Conservation (phyloP, 208 protist species). For the Leishmania tropica region DNA sequence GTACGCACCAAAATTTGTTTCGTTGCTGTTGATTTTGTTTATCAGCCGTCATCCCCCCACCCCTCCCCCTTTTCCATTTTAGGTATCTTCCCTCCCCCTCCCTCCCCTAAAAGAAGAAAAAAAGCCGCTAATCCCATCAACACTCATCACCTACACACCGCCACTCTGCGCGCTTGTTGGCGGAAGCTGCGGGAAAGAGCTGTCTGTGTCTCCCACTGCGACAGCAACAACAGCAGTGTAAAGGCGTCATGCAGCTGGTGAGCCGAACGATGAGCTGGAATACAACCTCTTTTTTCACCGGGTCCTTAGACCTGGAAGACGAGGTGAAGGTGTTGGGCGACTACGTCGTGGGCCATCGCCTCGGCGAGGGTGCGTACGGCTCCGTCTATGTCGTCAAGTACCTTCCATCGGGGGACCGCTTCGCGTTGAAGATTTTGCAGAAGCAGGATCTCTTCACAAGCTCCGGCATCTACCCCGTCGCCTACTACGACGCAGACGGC, state of each 20-base stretch:
- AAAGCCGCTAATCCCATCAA: background rate
- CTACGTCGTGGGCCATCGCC: constrained; percentile 75
- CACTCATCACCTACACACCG: background rate
- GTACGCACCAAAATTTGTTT: too few species aligned
- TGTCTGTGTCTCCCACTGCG: background rate
- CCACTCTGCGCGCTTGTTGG: background rate
- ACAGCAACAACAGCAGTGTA: background rate
- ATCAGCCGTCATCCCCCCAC: too few species aligned
- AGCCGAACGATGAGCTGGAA: constrained; percentile 25
- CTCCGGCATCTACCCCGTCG: constrained; percentile 11
- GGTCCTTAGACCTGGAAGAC: constrained; percentile 60
- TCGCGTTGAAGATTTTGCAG: constrained; percentile 89
- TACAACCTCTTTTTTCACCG: constrained; percentile 69
- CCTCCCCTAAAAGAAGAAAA: background rate
- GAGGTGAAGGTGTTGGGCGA: constrained; percentile 74
- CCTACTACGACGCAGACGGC: background rate
- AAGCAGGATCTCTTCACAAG: constrained; percentile 66
- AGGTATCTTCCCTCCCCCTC: background rate
- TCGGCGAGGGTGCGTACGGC: constrained; percentile 89
- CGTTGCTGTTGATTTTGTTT: too few species aligned
- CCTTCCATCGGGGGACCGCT: constrained; percentile 71
- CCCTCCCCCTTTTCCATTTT: background rate
- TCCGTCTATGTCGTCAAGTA: constrained; percentile 89
- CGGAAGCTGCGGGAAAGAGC: background rate
- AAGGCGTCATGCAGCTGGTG: constrained; percentile 2